Evolutionary conservation across 1,139 yeast genomes (phyloP), one percentile per base, ranked within the genome.

Genomic region (Suhomyces bolitotheri): DNA sequence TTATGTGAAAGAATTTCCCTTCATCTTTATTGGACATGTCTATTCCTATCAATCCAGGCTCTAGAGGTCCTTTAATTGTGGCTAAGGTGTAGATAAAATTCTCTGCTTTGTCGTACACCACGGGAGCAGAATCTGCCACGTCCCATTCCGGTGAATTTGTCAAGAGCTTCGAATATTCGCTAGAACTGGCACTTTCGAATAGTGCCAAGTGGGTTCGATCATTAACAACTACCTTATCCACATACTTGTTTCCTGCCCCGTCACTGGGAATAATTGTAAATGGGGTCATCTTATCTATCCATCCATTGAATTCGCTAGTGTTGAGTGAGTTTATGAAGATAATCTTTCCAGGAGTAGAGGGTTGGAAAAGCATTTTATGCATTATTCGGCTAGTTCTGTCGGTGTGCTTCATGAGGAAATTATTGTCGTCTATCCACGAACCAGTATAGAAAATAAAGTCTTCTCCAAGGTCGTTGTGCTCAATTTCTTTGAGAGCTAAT

Each of bases 371-470:
- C 25, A 76, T 66, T 27, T 85, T 80, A 33, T 79, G 71, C 48
- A 85, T 61, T 0, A 60, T 39, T 27, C 77, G 80, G 38, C 96
- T 84, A 12, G 76, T 73, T 40, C 97, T 69, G 54, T 88, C 92
- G 4, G 94, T 67, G 33, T 76, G 70, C 49, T 88, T 83, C 34
- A 83, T 61, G 10, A 90, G 49, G 16, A 87, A 73, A 22, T 67
- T 61, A 8, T 70, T 52, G 9, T 62, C 54, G 42, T 78, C 80
- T 2, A 86, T 57, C 96, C 96, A 92, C 7, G 61, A 56, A 1
- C 77, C 85, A 48, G 82, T 86, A 46, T 92, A 88, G 12, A 92
- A 66, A 8, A 84, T 61, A 37, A 68, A 71, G 24, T 82, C 87
- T 0, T 54, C 47, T 7, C 76, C 78, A 3, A 73, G 43, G n/a